Percentiles rank a stretch among this genome's conserved stretches.
These are phyloP conservation scores for Berberis vulgaris DNA, from an alignment of 164 flowering plant species.

Conservation along the genomic window DNA sequence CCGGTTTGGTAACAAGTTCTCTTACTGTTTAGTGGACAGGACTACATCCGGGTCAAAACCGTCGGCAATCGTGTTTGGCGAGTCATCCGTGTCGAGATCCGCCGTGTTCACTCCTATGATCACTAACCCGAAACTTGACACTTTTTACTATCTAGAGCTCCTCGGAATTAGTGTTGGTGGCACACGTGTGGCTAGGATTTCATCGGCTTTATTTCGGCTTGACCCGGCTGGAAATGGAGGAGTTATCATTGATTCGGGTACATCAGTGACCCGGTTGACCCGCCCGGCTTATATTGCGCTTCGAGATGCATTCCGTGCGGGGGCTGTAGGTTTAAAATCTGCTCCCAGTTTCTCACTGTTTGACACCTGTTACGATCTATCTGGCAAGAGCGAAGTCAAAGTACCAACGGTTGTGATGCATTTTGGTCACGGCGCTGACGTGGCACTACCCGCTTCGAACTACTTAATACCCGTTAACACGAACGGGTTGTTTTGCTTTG, in stretches of 20 bases:
- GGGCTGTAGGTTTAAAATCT: conserved; percentile 42
- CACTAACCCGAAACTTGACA: conserved; percentile 65
- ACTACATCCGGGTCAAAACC: conserved; percentile 42
- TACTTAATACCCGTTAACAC: conserved; percentile 80
- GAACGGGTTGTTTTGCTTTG: conserved; percentile 73
- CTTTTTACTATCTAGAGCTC: conserved; percentile 81
- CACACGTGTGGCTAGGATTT: conserved; percentile 43
- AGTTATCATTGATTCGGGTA: conserved; percentile 88
- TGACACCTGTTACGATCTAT: conserved; percentile 83
- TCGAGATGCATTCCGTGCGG: conserved; percentile 66
- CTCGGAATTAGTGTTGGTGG: conserved; percentile 86
- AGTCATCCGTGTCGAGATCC: conserved; percentile 37
- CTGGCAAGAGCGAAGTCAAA: conserved; percentile 69
- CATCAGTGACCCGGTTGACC: conserved; percentile 86
- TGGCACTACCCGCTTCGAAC: conserved; percentile 79
- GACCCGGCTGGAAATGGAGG: conserved; percentile 80
- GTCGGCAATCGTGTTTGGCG: conserved; percentile 68
- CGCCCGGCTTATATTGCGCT: conserved; percentile 66
- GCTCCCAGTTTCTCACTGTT: conserved; percentile 61
- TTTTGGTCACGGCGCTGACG: conserved; percentile 57
- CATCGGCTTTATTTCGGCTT: conserved; percentile 49
- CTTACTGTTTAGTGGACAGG: conserved; percentile 87
- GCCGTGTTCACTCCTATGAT: conserved; percentile 71
- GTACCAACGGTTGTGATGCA: conserved; percentile 94
- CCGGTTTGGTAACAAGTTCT: conserved; percentile 61